Base-by-base conservation (phyloP, 1,139 yeast genomes). In the Debaryomyces subglobosus region DNA sequence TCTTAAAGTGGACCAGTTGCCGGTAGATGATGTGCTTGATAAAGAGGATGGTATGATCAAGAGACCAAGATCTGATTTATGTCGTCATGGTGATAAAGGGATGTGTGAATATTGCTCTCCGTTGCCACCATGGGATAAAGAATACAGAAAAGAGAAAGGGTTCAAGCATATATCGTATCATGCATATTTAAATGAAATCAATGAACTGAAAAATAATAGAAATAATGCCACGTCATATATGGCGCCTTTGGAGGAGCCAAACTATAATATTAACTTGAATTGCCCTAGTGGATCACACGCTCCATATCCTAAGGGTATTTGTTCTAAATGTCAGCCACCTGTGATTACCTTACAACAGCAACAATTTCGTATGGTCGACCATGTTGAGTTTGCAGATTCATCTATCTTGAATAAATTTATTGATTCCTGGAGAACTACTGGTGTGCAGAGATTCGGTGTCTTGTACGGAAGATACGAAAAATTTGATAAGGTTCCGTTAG, bases 91-190 rank as follows among this genome's bases (percentile, higher is more conserved):
- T 3, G 92, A 85, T 34, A 87, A 86, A 58, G 99, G 98, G 3
- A 94, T 94, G 99, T 94, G 99, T 68, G 99, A 94, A 60, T 90
- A 91, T 63, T 94, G 99, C 64, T 85, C 96, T 45, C 97, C 99
- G 0, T 72, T 95, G 49, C 97, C 96, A 41, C 98, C 99, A 1
- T 95, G 94, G 89, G 97, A 94, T 66, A 78, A 79, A 51, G 81
- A 77, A 23, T 92, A 91, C 64, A 86, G 85, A 54, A 82, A 82
- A 47, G 86, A 85, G 52, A 75, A 92, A 56, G 84, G 82, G 24
- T 89, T 92, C 64, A 95, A 95, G 67, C 99, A 94, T 66, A 73
- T 84, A 48, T 90, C 97, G 3, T 91, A 86, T 67, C 96, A 91
- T 63, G 86, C 98, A 0, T 77, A 90, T 62, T 70, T 92, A 49